These are phyloP conservation scores for Cladosporium cucumerinum DNA, from an alignment of 2,329 filamentous ascomycete genomes.

Conservation along the genomic window DNA sequence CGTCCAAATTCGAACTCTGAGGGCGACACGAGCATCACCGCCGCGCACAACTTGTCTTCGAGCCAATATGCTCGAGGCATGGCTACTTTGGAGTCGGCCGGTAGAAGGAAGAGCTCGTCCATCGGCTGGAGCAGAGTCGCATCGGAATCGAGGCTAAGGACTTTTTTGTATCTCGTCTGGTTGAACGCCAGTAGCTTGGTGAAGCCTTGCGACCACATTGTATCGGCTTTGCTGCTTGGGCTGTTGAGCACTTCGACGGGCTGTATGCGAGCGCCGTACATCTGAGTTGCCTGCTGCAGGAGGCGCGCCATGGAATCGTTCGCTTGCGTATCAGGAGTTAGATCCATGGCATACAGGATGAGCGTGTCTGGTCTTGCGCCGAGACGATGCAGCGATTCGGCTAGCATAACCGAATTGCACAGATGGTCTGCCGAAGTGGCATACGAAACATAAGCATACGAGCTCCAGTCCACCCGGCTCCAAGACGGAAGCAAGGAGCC, in stretches of 20 bases:
- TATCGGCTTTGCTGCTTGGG: conserved; percentile 11
- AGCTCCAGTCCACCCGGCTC: conserved; percentile 33
- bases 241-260: background rate
- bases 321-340: background rate
- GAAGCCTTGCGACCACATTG: conserved; percentile 61
- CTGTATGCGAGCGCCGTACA: conserved; percentile 1
- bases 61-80: conserved; percentile 73
- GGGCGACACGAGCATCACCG: conserved; percentile 23
- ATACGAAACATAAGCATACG: conserved; percentile 45
- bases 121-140: conserved; percentile 59
- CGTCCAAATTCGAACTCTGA: conserved; percentile 17
- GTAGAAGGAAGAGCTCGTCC: conserved; percentile 70
- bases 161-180: conserved; percentile 59
- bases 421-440: conserved; percentile 43
- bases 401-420: conserved; percentile 45
- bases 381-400: conserved; percentile 41
- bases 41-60: conserved; percentile 38
- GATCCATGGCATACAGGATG: conserved; percentile 40
- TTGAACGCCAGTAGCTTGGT: conserved; percentile 69
- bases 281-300: background rate
- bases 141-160: conserved; percentile 62
- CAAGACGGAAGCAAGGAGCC: background rate
- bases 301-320: conserved; percentile 27
- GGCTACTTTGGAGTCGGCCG: conserved; percentile 50
- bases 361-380: conserved; percentile 46